Percentiles rank a stretch among this genome's conserved stretches.
Evolutionary conservation across 2,329 filamentous ascomycete species (phyloP).

Genomic region (Xylaria sp.): DNA sequence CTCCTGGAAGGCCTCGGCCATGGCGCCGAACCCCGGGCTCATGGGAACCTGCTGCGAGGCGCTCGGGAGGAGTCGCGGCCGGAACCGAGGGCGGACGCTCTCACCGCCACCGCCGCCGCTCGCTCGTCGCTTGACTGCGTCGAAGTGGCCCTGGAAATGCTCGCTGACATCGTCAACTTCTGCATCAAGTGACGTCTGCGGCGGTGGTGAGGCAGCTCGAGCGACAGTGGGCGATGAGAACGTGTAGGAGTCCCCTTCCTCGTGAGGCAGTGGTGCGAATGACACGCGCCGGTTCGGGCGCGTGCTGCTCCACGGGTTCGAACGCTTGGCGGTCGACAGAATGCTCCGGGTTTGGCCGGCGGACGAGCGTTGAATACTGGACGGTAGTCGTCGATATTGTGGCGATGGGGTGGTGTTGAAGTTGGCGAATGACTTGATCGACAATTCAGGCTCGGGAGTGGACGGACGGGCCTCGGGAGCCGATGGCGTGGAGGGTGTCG

Average conservation of each 20-base stretch:
- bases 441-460: conserved; percentile 52
- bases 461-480: conserved; percentile 34
- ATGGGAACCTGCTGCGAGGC: conserved; percentile 45
- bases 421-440: conserved; percentile 54
- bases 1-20: conserved; percentile 53
- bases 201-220: conserved; percentile 48
- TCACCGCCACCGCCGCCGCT: conserved; percentile 28
- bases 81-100: conserved; percentile 16
- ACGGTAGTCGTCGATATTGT: conserved; percentile 26
- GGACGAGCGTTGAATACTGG: conserved; percentile 8
- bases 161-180: conserved; percentile 38
- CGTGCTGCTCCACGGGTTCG: conserved; percentile 20
- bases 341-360: conserved; percentile 25
- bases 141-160: conserved; percentile 53
- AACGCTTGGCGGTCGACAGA: conserved; percentile 19
- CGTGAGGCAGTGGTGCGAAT: conserved; percentile 38
- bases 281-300: conserved; percentile 37
- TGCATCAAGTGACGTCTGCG: conserved; percentile 38
- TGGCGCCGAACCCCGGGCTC: conserved; percentile 48
- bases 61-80: conserved; percentile 44
- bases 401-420: conserved; percentile 56
- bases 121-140: conserved; percentile 44
- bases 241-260: conserved; percentile 23
- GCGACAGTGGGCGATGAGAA: conserved; percentile 9
- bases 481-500: conserved; percentile 29